Base-by-base conservation (phyloP, 208 protist genomes). In the Wallacemonas rigidus region DNA sequence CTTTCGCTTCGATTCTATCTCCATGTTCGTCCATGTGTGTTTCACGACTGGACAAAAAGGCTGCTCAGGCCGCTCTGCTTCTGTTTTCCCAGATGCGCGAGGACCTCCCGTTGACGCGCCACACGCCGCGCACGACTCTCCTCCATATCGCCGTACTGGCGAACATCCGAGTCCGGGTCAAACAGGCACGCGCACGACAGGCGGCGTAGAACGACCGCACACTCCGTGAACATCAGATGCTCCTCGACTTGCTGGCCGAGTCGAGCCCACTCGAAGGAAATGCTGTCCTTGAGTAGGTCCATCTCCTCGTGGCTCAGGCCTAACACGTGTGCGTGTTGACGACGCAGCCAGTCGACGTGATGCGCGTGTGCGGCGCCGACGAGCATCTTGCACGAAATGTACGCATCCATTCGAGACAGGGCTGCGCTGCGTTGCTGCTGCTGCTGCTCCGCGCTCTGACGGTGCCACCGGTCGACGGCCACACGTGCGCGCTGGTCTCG, bases 101-200 rank as follows among this genome's bases (percentile, higher is more conserved):
- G 74, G 26, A 87, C 26, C 45, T 76, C 54, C 36, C 70, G 67
- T 67, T 91, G 83, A 9, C 86, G 82, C 35, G 67, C 47, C 17
- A 67, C 17, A 0, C 77, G 80, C 55, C 76, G 67, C 53, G 80
- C 69, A n/a, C 82, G 80, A 62, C 58, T 40, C 14, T 67, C 67
- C 40, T 80, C 72, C 67, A 73, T 79, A 51, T 88, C 86, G 26
- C 74, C 53, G 54, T 89, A 89, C n/a, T 71, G 54, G 14, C 82
- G 80, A 3, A 77, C 61, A 57, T 89, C 83, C 36, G 61, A 82
- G 55, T 86, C 67, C 2, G 87, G 71, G 72, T 89, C 89, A 72
- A 89, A 92, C 38, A 92, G 57, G 69, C 83, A 89, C 78, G 89
- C 80, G 71, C 77, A 87, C n/a, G 83, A 92, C n/a, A 89, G 62